A percentile compares a stretch with the other conserved stretches of the same genome.
Evolutionary conservation across 768 basidiomycete genomes (phyloP).

Genomic region (Termitomyces sp.): DNA sequence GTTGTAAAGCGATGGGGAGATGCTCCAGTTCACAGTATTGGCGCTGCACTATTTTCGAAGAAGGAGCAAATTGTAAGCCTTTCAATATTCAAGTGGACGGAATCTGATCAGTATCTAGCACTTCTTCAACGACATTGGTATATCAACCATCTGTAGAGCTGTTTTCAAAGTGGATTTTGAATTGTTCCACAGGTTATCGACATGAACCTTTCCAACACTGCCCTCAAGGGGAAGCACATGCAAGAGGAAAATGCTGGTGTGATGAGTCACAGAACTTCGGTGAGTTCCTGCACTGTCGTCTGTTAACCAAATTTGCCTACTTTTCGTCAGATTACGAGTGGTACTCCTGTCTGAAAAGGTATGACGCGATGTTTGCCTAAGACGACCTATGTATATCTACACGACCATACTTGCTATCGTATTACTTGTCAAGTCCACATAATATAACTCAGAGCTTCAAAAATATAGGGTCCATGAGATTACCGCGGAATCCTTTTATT

Average conservation of each 20-base stretch:
- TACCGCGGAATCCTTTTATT: neutral
- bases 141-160: neutral
- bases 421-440: neutral
- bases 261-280: conserved; percentile 70
- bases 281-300: conserved; percentile 22
- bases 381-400: conserved; percentile 6
- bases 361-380: conserved; percentile 51
- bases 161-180: neutral
- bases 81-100: neutral
- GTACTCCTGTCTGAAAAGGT: conserved; percentile 86
- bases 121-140: conserved; percentile 90
- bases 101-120: conserved; percentile 34
- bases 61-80: conserved; percentile 69
- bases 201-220: conserved; percentile 96
- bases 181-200: conserved; percentile 44
- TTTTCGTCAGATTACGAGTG: conserved; percentile 58
- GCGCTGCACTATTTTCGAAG: conserved; percentile 80
- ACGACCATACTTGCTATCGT: neutral
- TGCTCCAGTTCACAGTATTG: conserved; percentile 86
- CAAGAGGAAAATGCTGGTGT: conserved; percentile 83
- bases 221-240: conserved; percentile 69
- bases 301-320: neutral
- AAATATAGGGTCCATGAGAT: conserved; percentile 1
- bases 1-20: conserved; percentile 79
- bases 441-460: neutral